phyloP scores from a whole-genome alignment of 2,329 filamentous ascomycete genomes.

The Endocalyx cinctus region DNA sequence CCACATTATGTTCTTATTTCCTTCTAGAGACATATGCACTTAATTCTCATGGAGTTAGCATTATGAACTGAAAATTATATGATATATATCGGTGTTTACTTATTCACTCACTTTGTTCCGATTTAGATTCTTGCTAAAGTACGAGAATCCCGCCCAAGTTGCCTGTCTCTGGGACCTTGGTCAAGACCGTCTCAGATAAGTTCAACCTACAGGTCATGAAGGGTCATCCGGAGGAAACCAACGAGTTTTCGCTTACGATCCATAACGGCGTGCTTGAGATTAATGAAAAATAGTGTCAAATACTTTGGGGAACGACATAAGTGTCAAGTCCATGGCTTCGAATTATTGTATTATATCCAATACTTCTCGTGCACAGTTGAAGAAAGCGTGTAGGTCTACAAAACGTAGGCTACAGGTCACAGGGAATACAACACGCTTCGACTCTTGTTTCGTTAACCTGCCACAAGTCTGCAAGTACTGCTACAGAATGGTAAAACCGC shows the following conservation, averaged over 20 bases:
- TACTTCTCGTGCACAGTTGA: conserved; percentile 17
- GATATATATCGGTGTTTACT: neutral
- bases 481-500: conserved; percentile 33
- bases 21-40: conserved; percentile 15
- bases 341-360: conserved; percentile 22
- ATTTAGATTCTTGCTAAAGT: conserved; percentile 13
- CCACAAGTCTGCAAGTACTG: conserved; percentile 46
- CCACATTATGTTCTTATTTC: conserved; percentile 14
- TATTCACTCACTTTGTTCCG: conserved; percentile 2
- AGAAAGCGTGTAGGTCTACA: conserved; percentile 10
- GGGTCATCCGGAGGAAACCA: conserved; percentile 19
- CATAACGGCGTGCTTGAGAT: conserved; percentile 19
- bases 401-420: conserved; percentile 20
- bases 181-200: neutral
- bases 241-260: conserved; percentile 15
- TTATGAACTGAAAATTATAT: neutral
- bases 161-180: conserved; percentile 2
- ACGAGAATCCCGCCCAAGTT: conserved; percentile 22
- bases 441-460: conserved; percentile 50
- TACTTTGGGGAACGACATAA: conserved; percentile 16
- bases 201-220: conserved; percentile 17
- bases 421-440: conserved; percentile 34
- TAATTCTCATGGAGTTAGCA: neutral
- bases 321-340: conserved; percentile 19
- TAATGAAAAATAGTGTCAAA: conserved; percentile 17